A percentile compares a stretch with the other conserved stretches of the same genome.
phyloP scores from a whole-genome alignment of 1,284 basidiomycete species.

The Cutaneotrichosporon sp. region DNA sequence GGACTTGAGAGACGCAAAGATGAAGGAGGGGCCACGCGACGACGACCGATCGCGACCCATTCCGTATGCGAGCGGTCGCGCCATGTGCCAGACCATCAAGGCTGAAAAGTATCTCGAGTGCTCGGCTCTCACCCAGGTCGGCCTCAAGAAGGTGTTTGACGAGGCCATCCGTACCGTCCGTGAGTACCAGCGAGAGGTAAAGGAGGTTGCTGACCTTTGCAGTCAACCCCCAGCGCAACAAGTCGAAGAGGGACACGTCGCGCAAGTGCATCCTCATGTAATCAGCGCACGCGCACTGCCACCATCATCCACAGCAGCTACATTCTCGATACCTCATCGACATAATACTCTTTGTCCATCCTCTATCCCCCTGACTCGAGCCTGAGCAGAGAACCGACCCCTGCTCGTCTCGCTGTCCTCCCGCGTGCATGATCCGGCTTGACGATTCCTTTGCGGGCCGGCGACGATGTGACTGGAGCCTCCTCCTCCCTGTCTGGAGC shows the following conservation, averaged over 20 bases:
- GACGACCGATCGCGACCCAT: constrained; percentile 96
- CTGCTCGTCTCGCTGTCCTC: not conserved
- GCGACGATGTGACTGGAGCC: not conserved
- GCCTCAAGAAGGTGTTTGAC: constrained; percentile 93
- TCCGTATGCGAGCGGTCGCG: constrained; percentile 72
- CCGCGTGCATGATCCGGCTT: too few relatives aligned
- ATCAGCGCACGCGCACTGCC: not conserved
- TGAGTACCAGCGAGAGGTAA: constrained; percentile 52
- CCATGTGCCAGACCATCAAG: constrained; percentile 83
- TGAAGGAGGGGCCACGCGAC: constrained; percentile 83
- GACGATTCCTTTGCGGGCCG: not conserved
- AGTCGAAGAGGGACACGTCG: constrained; percentile 32
- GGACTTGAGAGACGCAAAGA: constrained; percentile 90
- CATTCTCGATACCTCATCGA: not conserved
- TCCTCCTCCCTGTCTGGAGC: not conserved
- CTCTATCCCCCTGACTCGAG: not conserved
- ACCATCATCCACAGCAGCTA: not conserved
- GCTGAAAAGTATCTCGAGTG: constrained; percentile 46
- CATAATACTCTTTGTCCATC: not conserved
- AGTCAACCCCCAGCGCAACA: constrained; percentile 46
- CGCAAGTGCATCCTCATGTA: constrained; percentile 41
- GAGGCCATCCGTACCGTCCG: constrained; percentile 76
- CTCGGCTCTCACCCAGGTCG: constrained; percentile 89
- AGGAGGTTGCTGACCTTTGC: too few relatives aligned
- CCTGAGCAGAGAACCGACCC: not conserved